Conservation (phyloP, 805 yeast species). For the Sugiyamaella mastotermitis region DNA sequence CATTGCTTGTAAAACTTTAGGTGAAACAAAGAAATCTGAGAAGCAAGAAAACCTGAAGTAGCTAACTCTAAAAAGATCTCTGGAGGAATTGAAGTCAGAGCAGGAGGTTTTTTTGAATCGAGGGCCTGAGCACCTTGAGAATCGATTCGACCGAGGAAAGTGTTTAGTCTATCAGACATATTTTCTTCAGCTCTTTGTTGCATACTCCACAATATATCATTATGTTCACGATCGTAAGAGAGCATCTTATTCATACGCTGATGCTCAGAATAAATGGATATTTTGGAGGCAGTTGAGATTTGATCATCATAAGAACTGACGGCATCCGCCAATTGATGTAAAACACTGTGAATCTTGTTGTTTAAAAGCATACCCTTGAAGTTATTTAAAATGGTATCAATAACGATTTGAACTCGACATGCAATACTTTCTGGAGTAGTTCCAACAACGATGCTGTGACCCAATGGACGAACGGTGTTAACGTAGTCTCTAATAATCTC, state of each 20-base stretch:
- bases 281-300: slow-evolving; percentile 48
- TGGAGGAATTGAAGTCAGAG: slow-evolving; percentile 24
- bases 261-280: slow-evolving; percentile 47
- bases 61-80: slow-evolving; percentile 51
- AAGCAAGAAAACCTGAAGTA: slow-evolving; percentile 45
- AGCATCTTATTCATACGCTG: slow-evolving; percentile 36
- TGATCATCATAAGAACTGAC: slow-evolving; percentile 44
- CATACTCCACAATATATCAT: slow-evolving; percentile 21
- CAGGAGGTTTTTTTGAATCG: neutral
- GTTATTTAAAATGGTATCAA: slow-evolving; percentile 49
- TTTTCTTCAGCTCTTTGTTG: slow-evolving; percentile 18
- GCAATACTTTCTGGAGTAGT: slow-evolving; percentile 37
- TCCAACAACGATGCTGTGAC: slow-evolving; percentile 1
- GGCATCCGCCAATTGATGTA: slow-evolving; percentile 46
- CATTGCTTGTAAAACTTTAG: slow-evolving; percentile 58
- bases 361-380: slow-evolving; percentile 70
- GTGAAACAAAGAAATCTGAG: slow-evolving; percentile 62
- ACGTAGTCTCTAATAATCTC: slow-evolving; percentile 41
- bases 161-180: slow-evolving; percentile 20
- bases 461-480: slow-evolving; percentile 1
- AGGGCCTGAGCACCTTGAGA: neutral
- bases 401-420: slow-evolving; percentile 46
- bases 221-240: slow-evolving; percentile 21
- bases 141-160: slow-evolving; percentile 19
- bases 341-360: slow-evolving; percentile 50